phyloP scores from a whole-genome alignment of 75 land plant genomes.

The Cunninghamia lanceolata region DNA sequence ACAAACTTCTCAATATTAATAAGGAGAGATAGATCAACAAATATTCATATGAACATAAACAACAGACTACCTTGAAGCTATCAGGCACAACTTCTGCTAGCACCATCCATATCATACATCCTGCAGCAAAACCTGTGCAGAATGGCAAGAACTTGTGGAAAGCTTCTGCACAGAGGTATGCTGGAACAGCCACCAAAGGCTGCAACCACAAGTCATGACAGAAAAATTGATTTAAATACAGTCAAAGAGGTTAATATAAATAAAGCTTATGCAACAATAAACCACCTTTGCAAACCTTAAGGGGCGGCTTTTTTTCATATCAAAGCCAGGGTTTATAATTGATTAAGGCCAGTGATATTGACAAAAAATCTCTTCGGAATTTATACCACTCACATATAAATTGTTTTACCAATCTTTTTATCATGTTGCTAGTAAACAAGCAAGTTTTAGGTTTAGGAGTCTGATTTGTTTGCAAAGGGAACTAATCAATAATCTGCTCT shows the following conservation, averaged over 20 bases:
- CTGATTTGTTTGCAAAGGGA: background rate
- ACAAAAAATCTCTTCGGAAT: background rate
- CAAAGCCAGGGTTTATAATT: background rate
- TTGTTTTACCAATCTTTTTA: background rate
- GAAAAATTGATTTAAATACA: background rate
- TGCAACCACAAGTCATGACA: slow-evolving; percentile 24
- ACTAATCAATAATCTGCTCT: background rate
- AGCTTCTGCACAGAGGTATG: slow-evolving; percentile 94
- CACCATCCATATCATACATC: slow-evolving; percentile 99
- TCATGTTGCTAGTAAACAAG: background rate
- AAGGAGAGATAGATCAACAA: background rate
- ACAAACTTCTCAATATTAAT: background rate
- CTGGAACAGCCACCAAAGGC: slow-evolving; percentile 98
- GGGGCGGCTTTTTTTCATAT: background rate
- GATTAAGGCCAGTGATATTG: background rate
- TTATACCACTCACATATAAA: background rate
- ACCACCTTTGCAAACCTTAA: background rate
- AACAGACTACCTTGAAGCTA: slow-evolving; percentile 75
- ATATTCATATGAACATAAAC: slow-evolving; percentile 1
- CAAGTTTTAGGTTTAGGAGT: background rate
- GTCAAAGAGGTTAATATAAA: background rate
- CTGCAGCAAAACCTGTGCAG: slow-evolving; percentile 98
- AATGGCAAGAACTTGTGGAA: slow-evolving; percentile 90
- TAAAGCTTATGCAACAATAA: background rate
- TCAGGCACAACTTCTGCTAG: slow-evolving; percentile 98